These are phyloP conservation scores for Eremothecium gossypii DNA, from an alignment of 1,139 yeast genomes.

Conservation along the genomic window DNA sequence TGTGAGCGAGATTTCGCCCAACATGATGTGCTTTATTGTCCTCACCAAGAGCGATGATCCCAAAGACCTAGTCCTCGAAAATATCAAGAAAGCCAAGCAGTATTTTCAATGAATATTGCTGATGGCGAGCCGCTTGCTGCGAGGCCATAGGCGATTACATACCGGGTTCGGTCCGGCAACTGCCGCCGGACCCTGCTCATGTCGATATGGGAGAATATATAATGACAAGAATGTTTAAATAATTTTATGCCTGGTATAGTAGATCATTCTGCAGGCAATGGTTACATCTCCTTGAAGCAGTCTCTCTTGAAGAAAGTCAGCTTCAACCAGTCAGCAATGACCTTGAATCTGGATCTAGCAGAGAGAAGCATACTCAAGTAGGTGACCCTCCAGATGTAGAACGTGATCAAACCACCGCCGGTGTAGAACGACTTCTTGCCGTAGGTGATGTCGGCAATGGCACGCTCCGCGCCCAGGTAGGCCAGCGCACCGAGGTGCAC, in stretches of 20 bases:
- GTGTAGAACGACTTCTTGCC: constrained; percentile 82
- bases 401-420: constrained; percentile 83
- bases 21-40: constrained; percentile 35
- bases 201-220: not conserved
- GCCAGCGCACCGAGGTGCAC: constrained; percentile 70
- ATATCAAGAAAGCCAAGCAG: constrained; percentile 32
- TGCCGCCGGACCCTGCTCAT: not conserved
- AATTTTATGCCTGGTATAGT: not conserved
- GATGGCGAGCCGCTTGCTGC: not conserved
- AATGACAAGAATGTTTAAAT: not conserved
- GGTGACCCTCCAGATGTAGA: constrained; percentile 88
- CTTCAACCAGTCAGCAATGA: constrained; percentile 82
- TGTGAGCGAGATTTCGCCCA: constrained; percentile 37
- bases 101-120: constrained; percentile 26
- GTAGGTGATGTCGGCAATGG: constrained; percentile 89
- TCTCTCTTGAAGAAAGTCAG: constrained; percentile 87
- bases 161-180: not conserved
- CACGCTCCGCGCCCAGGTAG: constrained; percentile 83
- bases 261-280: not conserved
- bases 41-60: constrained; percentile 26
- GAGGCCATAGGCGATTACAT: not conserved
- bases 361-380: constrained; percentile 89
- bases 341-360: constrained; percentile 78
- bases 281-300: constrained; percentile 37
- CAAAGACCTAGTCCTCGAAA: constrained; percentile 31